These are phyloP conservation scores for Pseudotsuga menziesii DNA, from an alignment of 75 land plant genomes.

Conservation along the genomic window DNA sequence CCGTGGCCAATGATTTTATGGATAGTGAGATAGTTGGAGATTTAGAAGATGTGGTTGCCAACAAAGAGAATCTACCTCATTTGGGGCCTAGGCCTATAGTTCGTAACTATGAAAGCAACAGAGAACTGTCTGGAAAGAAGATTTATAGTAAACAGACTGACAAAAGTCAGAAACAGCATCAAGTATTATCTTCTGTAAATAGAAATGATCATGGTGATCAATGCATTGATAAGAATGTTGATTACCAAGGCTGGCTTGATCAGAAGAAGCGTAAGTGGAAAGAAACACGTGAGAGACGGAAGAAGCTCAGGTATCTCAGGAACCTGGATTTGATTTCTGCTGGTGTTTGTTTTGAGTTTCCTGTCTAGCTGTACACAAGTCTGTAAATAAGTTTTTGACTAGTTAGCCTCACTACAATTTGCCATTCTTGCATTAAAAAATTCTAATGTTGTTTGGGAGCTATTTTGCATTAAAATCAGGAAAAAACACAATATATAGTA, in stretches of 20 bases:
- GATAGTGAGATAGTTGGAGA: conserved; percentile 41
- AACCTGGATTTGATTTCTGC: not conserved
- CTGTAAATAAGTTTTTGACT: too few relatives aligned
- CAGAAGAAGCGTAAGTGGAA: conserved; percentile 91
- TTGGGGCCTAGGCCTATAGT: conserved; percentile 46
- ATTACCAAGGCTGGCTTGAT: conserved; percentile 90
- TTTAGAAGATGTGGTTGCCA: conserved; percentile 57
- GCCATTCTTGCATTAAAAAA: too few relatives aligned
- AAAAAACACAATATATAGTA: too few relatives aligned
- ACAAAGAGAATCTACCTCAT: conserved; percentile 22
- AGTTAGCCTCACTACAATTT: too few relatives aligned
- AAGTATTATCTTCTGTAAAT: conserved; percentile 1
- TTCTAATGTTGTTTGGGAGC: too few relatives aligned
- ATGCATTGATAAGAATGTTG: conserved; percentile 52
- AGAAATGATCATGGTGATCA: conserved; percentile 21
- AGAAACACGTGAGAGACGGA: conserved; percentile 61
- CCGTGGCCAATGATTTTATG: not conserved
- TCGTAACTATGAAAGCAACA: conserved; percentile 38
- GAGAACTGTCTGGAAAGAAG: conserved; percentile 6
- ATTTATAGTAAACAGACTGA: not conserved
- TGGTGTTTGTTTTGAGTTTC: not conserved
- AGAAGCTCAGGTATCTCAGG: conserved; percentile 52
- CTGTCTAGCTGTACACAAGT: not conserved
- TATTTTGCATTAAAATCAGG: too few relatives aligned
- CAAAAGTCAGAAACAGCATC: conserved; percentile 10